Evolutionary conservation across 2,329 filamentous ascomycete species (phyloP).

Genomic region (Cyphellophora attinorum): DNA sequence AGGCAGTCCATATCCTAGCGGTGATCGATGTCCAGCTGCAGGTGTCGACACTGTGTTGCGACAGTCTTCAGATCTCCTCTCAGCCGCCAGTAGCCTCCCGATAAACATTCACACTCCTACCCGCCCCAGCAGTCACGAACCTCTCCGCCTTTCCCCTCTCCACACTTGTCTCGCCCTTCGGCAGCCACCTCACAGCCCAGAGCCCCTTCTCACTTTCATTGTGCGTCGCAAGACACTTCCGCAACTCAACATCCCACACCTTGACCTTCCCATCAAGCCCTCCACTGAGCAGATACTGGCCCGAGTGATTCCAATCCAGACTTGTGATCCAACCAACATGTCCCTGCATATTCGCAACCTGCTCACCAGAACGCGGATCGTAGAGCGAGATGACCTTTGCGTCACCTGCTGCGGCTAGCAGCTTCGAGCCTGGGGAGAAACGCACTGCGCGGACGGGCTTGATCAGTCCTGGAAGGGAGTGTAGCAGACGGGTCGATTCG

Average conservation of each 20-base stretch:
- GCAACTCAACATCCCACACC: conserved; percentile 83
- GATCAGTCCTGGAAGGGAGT: conserved; percentile 74
- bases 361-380: conserved; percentile 84
- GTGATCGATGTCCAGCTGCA: too few relatives aligned
- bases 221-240: conserved; percentile 82
- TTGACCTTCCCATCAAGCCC: conserved; percentile 90
- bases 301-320: conserved; percentile 86
- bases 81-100: conserved; percentile 67
- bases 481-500: conserved; percentile 64
- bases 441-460: conserved; percentile 77
- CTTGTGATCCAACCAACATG: conserved; percentile 83
- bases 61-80: conserved; percentile 11
- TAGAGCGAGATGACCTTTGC: conserved; percentile 83
- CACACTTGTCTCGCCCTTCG: conserved; percentile 46
- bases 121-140: conserved; percentile 74
- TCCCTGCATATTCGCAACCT: conserved; percentile 72
- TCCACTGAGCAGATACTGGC: conserved; percentile 81
- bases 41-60: too few relatives aligned
- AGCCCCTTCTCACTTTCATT: conserved; percentile 78
- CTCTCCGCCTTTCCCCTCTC: conserved; percentile 41
- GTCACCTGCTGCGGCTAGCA: conserved; percentile 84
- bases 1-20: too few relatives aligned
- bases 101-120: conserved; percentile 69
- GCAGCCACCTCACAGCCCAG: conserved; percentile 78
- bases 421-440: conserved; percentile 77